Base-by-base conservation (phyloP, 2,329 filamentous ascomycete genomes). In the Monosporascus sp. region DNA sequence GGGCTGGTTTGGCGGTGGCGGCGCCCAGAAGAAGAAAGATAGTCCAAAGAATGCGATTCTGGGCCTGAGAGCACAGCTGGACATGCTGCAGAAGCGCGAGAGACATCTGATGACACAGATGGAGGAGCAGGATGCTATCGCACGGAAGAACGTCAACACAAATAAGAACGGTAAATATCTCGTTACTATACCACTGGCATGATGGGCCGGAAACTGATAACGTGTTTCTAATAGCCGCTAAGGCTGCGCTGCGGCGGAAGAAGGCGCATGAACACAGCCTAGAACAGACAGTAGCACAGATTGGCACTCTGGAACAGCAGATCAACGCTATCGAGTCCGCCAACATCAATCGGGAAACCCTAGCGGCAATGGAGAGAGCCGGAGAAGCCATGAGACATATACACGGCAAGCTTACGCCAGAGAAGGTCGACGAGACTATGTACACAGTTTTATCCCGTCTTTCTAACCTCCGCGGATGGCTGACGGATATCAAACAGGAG, bases 1-100 rank as follows among this genome's bases (percentile, higher is more conserved):
- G 88, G 85, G 88, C 76, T 97, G 92, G 91, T 96, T 97, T 71
- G 91, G 93, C 74, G 91, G 91, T 67, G 84, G 82, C 61, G 82
- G 84, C 65, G 86, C 86, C 63, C 86, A 91, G 76, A 90, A 91
- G 80, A 86, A 87, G 76, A 96, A 95, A 78, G 91, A 97, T 76
- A 88, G 85, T 56, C 91, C 94, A 54, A 99, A 99, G 82, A 94
- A 96, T 78, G 94, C 94, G 63, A 99, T 99, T 66, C 79, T 99
- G 53, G 84, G 83, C 56, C 78, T 99, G 67, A 85, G 94, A 63
- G 82, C 87, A 67, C 93, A 97, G 77, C 81, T 97, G 45, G 93
- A 97, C 65, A 97, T 97, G 92, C 81, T 99, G 68, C 91, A 95
- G 76, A 99, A 99, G 81, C 83, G 93, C 56, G 92, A 97, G 78